Base-by-base conservation (phyloP, 2,329 filamentous ascomycete species). In the Cladosporium cucumerinum region DNA sequence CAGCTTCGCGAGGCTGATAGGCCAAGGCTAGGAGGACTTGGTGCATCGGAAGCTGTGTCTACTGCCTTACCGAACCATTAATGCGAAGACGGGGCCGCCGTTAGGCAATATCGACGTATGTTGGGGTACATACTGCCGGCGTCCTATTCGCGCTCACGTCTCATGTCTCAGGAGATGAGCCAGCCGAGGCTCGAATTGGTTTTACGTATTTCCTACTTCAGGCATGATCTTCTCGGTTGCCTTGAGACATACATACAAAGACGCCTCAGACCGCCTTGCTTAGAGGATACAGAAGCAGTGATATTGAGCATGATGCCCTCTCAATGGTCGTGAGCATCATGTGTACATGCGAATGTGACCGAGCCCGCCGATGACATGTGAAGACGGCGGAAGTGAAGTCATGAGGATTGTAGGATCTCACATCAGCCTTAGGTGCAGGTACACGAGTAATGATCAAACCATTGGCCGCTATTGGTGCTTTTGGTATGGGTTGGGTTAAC, bases 1-100 rank as follows among this genome's bases (percentile, higher is more conserved):
- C 55, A 36, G 51, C 28, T 54, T 54, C 51, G 26, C 51, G 26
- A 54, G 51, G n/a, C 51, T 54, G 51, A 54, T 54, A 52, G 51
- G 16, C 25, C 18, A 32, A 5, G 30, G 23, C 14, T 21, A 21
- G 26, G 28, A 21, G 51, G 26, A 54, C 30, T 30, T 54, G 26
- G 26, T 28, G 25, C 51, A 54, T 28, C 51, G 16, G 39, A 46
- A 46, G 39, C 39, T 21, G 39, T 46, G 39, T 46, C 12, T 46
- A 46, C n/a, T 46, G 39, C 39, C 39, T 46, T 54, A 18, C 51
- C 51, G 51, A 32, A 54, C 8, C 14, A 30, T 54, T 18, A n/a
- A 54, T 32, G 51, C 51, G 51, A 54, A 30, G 26, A 54, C 51
- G 51, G 51, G 30, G 51, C 51, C 51, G 51, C 51, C 51, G 51